Percentiles rank a stretch among this genome's conserved stretches.
phyloP scores from a whole-genome alignment of 176 grass and related monocot species.

The Oryza longistaminata region DNA sequence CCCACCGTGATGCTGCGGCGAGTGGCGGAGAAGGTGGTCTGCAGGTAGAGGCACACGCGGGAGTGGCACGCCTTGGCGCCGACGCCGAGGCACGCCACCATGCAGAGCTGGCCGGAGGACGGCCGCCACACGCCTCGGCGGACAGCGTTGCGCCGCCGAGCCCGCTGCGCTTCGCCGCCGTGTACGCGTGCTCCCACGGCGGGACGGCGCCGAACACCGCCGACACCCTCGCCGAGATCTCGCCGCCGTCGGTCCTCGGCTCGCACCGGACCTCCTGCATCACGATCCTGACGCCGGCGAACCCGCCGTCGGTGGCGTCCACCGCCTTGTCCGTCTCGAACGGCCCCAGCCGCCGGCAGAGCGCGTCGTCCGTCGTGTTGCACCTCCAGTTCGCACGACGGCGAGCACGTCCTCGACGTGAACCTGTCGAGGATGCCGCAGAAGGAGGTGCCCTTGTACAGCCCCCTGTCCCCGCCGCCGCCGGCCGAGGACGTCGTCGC shows the following conservation, averaged over 20 bases:
- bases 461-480: constrained; percentile 28
- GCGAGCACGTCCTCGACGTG: constrained; percentile 49
- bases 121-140: constrained; percentile 74
- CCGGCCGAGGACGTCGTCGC: constrained; percentile 49
- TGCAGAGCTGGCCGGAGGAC: constrained; percentile 77
- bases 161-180: constrained; percentile 53
- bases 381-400: constrained; percentile 69
- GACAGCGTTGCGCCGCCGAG: constrained; percentile 57
- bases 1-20: constrained; percentile 61
- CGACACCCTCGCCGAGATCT: constrained; percentile 60
- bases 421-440: constrained; percentile 80
- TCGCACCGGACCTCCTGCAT: constrained; percentile 89
- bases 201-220: constrained; percentile 64
- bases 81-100: constrained; percentile 75
- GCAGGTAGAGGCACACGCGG: constrained; percentile 78
- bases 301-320: constrained; percentile 47
- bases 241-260: constrained; percentile 7
- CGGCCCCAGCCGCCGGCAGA: constrained; percentile 61
- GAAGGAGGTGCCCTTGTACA: constrained; percentile 68
- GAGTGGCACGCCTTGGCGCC: constrained; percentile 47
- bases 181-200: constrained; percentile 57
- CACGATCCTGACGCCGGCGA: constrained; percentile 49
- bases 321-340: constrained; percentile 50
- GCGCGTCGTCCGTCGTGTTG: constrained; percentile 53
- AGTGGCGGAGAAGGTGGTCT: constrained; percentile 59